Base-by-base conservation (phyloP, 805 yeast species). In the Phaffomyces antillensis region DNA sequence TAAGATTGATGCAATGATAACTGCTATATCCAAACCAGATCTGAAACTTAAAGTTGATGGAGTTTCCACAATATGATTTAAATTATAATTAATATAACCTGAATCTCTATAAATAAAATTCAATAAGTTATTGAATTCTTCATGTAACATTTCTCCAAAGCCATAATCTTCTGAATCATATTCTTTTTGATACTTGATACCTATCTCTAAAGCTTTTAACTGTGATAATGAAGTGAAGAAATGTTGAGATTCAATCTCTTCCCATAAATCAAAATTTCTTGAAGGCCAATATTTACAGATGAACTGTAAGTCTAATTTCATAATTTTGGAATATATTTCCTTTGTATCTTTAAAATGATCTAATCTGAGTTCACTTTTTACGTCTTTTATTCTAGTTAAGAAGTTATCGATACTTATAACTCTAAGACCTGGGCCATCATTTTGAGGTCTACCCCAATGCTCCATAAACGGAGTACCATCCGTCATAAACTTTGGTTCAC, bases 401-500 rank as follows among this genome's bases (percentile, higher is more conserved):
- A 77, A 86, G 49, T 74, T 74, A 34, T 76, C 62, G 20, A 82
- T 71, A 2, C 96, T 74, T 45, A 83, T 72, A 11, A 81, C 73
- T 54, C 97, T 73, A 46, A 91, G 70, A 1, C 95, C 90, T 1
- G 98, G 96, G 0, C 98, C 98, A 62, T 91, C 98, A 48, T 88
- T 75, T 64, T 91, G 98, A 1, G 98, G 98, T 53, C 98, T 72
- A 2, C 98, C 98, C 98, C 98, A 91, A 32, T 68, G 61, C 3
- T 67, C 81, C 7, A 62, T 61, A 55, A 84, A 91, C 1, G 85
- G 70, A 0, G 77, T 55, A 23, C 83, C 81, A 59, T 87, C 76
- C 5, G 81, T 77, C 60, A 72, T 61, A 59, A 84, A 91, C 62
- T 91, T 91, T 8, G 98, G 97, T 61, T 91, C 98, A 2, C 97